Evolutionary conservation across 306 rosid genomes (phyloP).

Genomic region (Psophocarpus tetragonolobus): DNA sequence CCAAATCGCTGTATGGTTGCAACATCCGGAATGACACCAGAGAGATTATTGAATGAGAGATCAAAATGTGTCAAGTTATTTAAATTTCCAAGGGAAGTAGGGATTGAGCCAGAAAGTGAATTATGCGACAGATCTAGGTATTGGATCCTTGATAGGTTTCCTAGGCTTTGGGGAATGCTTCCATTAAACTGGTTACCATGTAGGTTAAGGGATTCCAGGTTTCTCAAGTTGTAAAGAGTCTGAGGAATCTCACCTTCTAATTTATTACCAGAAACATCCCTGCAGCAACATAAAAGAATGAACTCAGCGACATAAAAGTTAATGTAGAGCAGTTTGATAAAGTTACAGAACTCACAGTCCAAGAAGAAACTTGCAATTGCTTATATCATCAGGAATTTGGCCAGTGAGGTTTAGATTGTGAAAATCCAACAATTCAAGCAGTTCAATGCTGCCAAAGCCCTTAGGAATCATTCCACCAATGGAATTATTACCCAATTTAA

Average conservation of each 20-base stretch:
- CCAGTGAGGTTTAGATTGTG: slow-evolving; percentile 77
- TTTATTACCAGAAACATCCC: slow-evolving; percentile 84
- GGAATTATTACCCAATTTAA: slow-evolving; percentile 75
- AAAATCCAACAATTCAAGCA: slow-evolving; percentile 87
- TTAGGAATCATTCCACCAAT: slow-evolving; percentile 69
- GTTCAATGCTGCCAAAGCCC: slow-evolving; percentile 65
- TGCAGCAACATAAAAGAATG: slow-evolving; percentile 52
- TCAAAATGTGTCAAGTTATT: slow-evolving; percentile 59
- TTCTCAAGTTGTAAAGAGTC: slow-evolving; percentile 66
- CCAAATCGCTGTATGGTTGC: slow-evolving; percentile 62
- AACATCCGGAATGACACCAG: slow-evolving; percentile 68
- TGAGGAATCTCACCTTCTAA: slow-evolving; percentile 78
- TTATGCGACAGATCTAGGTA: slow-evolving; percentile 76
- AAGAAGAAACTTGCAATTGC: slow-evolving; percentile 82
- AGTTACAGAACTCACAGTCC: slow-evolving; percentile 76
- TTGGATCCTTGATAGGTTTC: slow-evolving; percentile 66
- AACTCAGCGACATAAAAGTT: slow-evolving; percentile 37
- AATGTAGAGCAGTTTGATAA: slow-evolving; percentile 38
- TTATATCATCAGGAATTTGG: slow-evolving; percentile 68
- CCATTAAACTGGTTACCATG: slow-evolving; percentile 74
- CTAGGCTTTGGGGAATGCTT: slow-evolving; percentile 73
- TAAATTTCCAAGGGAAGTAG: slow-evolving; percentile 69
- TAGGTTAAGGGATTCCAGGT: slow-evolving; percentile 76
- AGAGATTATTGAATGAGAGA: slow-evolving; percentile 81
- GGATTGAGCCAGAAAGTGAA: slow-evolving; percentile 70